These are phyloP conservation scores for Pichia inconspicua DNA, from an alignment of 1,139 yeast species.

Conservation along the genomic window DNA sequence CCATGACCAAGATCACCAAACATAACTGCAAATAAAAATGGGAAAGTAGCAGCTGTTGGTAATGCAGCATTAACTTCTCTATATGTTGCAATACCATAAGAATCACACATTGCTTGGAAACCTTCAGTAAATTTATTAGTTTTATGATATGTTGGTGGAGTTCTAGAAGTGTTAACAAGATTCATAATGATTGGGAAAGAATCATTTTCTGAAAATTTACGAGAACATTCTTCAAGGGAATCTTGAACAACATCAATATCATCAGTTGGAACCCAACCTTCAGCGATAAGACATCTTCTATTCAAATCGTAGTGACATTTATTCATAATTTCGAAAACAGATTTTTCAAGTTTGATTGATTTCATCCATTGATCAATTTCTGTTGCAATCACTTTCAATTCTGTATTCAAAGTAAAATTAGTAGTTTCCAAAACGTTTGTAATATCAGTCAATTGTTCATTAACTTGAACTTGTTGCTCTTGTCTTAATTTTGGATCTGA, in stretches of 20 bases:
- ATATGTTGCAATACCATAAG: constrained; percentile 72
- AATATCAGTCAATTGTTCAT: constrained; percentile 47
- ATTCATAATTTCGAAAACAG: constrained; percentile 61
- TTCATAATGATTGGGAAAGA: constrained; percentile 56
- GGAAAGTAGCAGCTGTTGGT: constrained; percentile 73
- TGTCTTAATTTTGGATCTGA: constrained; percentile 41
- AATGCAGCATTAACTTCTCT: constrained; percentile 76
- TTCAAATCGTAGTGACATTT: constrained; percentile 57
- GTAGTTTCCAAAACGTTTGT: constrained; percentile 48
- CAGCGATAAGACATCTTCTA: constrained; percentile 60
- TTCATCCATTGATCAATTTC: constrained; percentile 65
- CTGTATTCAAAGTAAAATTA: constrained; percentile 58
- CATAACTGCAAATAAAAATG: constrained; percentile 83
- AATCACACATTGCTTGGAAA: constrained; percentile 70
- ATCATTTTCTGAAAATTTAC: constrained; percentile 21
- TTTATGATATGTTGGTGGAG: constrained; percentile 74
- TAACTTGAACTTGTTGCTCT: constrained; percentile 47
- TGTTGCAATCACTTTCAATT: constrained; percentile 57
- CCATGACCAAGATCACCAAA: constrained; percentile 87
- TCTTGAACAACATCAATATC: constrained; percentile 33
- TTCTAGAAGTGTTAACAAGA: constrained; percentile 54
- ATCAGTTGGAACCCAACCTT: constrained; percentile 74
- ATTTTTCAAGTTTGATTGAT: constrained; percentile 61
- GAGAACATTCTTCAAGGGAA: constrained; percentile 30
- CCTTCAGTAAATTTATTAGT: constrained; percentile 72